phyloP scores from a whole-genome alignment of 371 early-diverging fungal species.

The Syncephalastrum monosporum region DNA sequence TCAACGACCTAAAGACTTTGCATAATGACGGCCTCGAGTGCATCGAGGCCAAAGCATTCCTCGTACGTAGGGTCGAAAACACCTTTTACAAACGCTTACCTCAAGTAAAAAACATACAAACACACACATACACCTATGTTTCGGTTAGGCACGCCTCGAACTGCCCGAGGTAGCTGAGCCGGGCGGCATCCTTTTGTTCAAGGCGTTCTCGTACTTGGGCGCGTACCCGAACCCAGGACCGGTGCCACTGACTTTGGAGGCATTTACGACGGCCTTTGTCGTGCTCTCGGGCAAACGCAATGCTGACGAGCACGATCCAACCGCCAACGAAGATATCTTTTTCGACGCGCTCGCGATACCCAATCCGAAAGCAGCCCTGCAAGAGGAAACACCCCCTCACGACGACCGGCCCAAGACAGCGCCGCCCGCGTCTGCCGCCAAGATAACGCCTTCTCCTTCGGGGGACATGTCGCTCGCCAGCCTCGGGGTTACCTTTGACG shows the following conservation, averaged over 20 bases:
- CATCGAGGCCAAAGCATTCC: constrained; percentile 43
- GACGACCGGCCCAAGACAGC: constrained; percentile 4
- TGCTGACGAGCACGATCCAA: constrained; percentile 19
- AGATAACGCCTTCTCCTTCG: not conserved
- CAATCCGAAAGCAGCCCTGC: not conserved
- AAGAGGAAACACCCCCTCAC: not conserved
- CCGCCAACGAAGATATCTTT: constrained; percentile 32
- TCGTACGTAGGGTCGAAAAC: constrained; percentile 21
- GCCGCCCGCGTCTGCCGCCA: no score
- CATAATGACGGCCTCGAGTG: constrained; percentile 36
- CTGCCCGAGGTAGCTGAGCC: constrained; percentile 37
- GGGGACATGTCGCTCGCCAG: constrained; percentile 35
- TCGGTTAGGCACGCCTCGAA: constrained; percentile 31
- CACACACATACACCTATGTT: not conserved
- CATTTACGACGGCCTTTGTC: constrained; percentile 44
- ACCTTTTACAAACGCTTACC: not conserved
- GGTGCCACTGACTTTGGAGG: constrained; percentile 26
- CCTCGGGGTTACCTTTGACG: constrained; percentile 40
- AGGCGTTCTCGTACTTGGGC: constrained; percentile 46
- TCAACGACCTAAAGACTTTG: constrained; percentile 31
- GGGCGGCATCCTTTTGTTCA: constrained; percentile 42
- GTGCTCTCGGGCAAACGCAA: constrained; percentile 36
- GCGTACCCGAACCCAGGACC: constrained; percentile 33
- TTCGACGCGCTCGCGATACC: constrained; percentile 44
- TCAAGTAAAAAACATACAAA: not conserved